phyloP scores from a whole-genome alignment of 768 basidiomycete species.

The Clitopilus passeckerianus region DNA sequence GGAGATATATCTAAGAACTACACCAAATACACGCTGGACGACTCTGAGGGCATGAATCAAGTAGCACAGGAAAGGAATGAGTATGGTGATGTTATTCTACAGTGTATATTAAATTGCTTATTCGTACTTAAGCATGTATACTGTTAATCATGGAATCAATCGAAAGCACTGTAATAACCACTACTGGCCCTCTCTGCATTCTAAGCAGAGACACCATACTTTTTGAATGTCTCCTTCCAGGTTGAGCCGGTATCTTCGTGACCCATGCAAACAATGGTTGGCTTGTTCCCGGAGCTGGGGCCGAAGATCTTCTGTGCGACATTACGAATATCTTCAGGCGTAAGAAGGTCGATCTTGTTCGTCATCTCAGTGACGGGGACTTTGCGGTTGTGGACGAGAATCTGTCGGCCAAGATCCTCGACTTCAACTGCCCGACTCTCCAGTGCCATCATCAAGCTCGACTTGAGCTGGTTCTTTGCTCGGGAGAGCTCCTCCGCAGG shows the following conservation, averaged over 20 bases:
- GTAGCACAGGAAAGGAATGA: neutral
- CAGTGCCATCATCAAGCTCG: conserved; percentile 89
- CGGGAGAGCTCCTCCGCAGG: conserved; percentile 69
- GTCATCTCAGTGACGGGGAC: conserved; percentile 91
- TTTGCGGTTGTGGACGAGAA: conserved; percentile 83
- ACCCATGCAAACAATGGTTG: conserved; percentile 84
- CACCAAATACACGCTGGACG: conserved; percentile 1
- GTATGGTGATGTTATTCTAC: neutral
- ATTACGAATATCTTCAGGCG: conserved; percentile 61
- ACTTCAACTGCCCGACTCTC: conserved; percentile 84
- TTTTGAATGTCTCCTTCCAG: conserved; percentile 55
- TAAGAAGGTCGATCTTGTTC: conserved; percentile 75
- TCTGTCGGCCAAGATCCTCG: conserved; percentile 84
- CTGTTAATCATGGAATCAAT: neutral
- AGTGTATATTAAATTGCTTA: neutral
- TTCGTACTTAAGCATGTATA: conserved; percentile 1
- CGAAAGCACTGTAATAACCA: neutral
- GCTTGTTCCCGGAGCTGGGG: conserved; percentile 51
- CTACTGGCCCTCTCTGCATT: conserved; percentile 3
- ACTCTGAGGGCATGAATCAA: neutral
- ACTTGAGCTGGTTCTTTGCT: conserved; percentile 95
- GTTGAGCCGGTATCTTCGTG: conserved; percentile 64
- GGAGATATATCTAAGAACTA: neutral
- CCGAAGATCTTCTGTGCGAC: conserved; percentile 79
- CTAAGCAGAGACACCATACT: conserved; percentile 59